A percentile compares a stretch with the other conserved stretches of the same genome.
Evolutionary conservation across 768 basidiomycete species (phyloP).

Genomic region (Panaeolus papilionaceus): DNA sequence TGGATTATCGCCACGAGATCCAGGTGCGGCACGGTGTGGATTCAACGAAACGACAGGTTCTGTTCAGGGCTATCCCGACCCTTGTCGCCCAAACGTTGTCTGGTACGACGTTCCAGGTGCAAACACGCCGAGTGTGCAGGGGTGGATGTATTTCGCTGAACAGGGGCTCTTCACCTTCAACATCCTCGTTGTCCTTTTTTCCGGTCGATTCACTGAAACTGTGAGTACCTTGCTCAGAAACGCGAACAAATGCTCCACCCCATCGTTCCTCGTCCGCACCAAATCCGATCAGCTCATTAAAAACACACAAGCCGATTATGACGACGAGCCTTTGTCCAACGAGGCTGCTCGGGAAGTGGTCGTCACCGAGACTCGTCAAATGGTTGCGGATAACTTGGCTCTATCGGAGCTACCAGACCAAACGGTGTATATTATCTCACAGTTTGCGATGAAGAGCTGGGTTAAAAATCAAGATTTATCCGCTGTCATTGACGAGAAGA

Average conservation of each 20-base stretch:
- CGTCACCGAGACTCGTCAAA: neutral
- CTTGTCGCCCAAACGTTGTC: slow-evolving; percentile 29
- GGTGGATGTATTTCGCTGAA: slow-evolving; percentile 43
- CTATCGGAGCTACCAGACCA: neutral
- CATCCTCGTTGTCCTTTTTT: slow-evolving; percentile 37
- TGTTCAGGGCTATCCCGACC: slow-evolving; percentile 34
- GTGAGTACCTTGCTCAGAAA: slow-evolving; percentile 40
- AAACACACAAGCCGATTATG: slow-evolving; percentile 17
- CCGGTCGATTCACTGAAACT: slow-evolving; percentile 39
- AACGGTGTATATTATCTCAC: neutral
- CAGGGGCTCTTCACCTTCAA: slow-evolving; percentile 44
- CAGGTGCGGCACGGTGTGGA: slow-evolving; percentile 33
- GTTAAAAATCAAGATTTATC: too few relatives aligned
- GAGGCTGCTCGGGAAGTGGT: neutral
- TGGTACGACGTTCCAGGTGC: slow-evolving; percentile 45
- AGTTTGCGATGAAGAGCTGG: too few relatives aligned
- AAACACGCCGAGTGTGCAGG: slow-evolving; percentile 35
- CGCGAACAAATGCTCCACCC: slow-evolving; percentile 36
- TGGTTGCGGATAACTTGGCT: neutral
- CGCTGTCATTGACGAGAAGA: too few relatives aligned
- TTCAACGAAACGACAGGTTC: too few relatives aligned
- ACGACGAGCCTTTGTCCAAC: neutral
- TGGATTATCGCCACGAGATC: slow-evolving; percentile 19
- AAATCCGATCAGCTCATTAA: slow-evolving; percentile 25
- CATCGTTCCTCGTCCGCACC: slow-evolving; percentile 41